phyloP scores from a whole-genome alignment of 2,329 filamentous ascomycete genomes.

The Ophiostoma angusticollis region DNA sequence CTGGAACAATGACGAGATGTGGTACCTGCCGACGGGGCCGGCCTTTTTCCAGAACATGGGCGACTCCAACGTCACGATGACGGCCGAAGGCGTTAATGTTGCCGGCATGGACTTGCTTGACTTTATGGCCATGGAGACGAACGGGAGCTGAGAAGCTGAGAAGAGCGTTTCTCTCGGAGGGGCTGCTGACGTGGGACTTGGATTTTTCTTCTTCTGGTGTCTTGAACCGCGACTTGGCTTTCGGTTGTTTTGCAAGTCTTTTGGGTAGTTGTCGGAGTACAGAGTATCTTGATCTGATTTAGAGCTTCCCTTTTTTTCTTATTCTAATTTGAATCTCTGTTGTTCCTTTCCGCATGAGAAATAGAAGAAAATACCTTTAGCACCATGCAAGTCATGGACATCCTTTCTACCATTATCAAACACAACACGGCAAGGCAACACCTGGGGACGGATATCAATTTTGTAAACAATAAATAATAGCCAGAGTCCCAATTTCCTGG shows the following conservation, averaged over 20 bases:
- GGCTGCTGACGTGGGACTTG: no score
- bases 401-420: no score
- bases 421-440: background rate
- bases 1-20: conserved; percentile 50
- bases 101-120: conserved; percentile 54
- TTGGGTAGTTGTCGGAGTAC: no score
- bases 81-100: conserved; percentile 53
- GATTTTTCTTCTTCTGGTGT: no score
- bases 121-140: conserved; percentile 44
- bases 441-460: background rate
- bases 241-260: background rate
- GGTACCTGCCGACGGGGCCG: conserved; percentile 51
- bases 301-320: background rate
- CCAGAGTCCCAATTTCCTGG: no score
- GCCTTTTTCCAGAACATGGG: conserved; percentile 54
- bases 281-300: background rate
- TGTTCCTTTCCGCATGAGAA: background rate
- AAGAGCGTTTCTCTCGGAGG: no score
- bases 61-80: conserved; percentile 50
- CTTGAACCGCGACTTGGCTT: background rate
- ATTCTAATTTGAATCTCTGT: background rate
- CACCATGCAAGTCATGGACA: no score
- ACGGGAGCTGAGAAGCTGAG: conserved; percentile 5
- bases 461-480: background rate
- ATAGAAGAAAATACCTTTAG: no score